phyloP scores from a whole-genome alignment of 2,329 filamentous ascomycete species.

The Ascomycota sp. region DNA sequence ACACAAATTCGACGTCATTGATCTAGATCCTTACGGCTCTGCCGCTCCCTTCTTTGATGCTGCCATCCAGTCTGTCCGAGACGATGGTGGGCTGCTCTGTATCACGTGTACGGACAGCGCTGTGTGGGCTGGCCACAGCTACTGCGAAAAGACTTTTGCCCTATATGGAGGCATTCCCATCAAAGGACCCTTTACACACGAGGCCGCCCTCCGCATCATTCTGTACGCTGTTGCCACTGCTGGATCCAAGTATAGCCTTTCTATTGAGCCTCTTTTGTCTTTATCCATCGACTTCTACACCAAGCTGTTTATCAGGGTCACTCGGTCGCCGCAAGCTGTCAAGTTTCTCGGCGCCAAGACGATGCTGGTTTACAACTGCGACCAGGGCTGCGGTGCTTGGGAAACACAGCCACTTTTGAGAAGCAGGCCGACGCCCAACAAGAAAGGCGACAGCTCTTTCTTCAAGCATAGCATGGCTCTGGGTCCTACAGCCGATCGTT shows the following conservation, averaged over 20 bases:
- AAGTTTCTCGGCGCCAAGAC: conserved; percentile 82
- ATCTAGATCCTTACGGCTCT: conserved; percentile 89
- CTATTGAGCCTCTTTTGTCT: conserved; percentile 78
- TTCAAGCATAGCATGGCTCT: conserved; percentile 63
- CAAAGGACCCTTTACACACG: conserved; percentile 72
- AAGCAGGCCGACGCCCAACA: conserved; percentile 45
- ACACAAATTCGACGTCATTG: conserved; percentile 72
- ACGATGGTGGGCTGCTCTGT: conserved; percentile 77
- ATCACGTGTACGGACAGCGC: conserved; percentile 94
- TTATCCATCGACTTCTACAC: conserved; percentile 93
- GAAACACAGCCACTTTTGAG: conserved; percentile 58
- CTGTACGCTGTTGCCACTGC: conserved; percentile 62
- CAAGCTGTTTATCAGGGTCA: conserved; percentile 68
- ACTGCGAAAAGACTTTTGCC: conserved; percentile 81
- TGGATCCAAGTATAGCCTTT: conserved; percentile 67
- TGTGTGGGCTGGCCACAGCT: conserved; percentile 85
- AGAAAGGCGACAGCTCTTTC: conserved; percentile 46
- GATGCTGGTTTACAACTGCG: conserved; percentile 85
- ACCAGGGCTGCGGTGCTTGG: conserved; percentile 82
- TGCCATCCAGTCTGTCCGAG: conserved; percentile 62
- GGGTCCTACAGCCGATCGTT: conserved; percentile 43
- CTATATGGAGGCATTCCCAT: conserved; percentile 82
- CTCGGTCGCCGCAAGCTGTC: conserved; percentile 62
- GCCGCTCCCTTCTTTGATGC: conserved; percentile 84
- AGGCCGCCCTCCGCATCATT: conserved; percentile 73